A percentile compares a stretch with the other conserved stretches of the same genome.
These are phyloP conservation scores for Tricholoma flavovirens DNA, from an alignment of 768 basidiomycete species.

Conservation along the genomic window DNA sequence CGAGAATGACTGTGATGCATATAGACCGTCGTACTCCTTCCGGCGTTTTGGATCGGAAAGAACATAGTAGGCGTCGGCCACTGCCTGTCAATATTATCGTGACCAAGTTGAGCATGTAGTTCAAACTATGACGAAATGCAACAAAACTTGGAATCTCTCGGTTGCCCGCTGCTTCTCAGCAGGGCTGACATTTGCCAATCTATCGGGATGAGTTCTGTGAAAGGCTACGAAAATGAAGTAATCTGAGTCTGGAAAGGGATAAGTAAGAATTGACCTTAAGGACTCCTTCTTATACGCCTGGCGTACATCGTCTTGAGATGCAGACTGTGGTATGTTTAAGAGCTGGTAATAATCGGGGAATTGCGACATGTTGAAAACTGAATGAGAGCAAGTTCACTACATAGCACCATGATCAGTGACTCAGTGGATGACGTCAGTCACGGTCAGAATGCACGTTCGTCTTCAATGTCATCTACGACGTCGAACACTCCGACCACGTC, in stretches of 20 bases:
- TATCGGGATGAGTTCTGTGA: conserved; percentile 82
- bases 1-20: conserved; percentile 43
- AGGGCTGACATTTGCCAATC: conserved; percentile 63
- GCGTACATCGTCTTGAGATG: conserved; percentile 64
- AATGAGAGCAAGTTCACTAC: too few species aligned
- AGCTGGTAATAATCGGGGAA: conserved; percentile 81
- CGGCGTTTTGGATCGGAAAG: conserved; percentile 74
- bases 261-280: conserved; percentile 41
- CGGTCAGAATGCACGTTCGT: too few species aligned
- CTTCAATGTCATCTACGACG: background rate
- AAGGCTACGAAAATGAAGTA: conserved; percentile 14
- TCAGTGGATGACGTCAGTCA: background rate
- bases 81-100: conserved; percentile 43
- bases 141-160: conserved; percentile 71
- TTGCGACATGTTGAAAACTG: conserved; percentile 67
- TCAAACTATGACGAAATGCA: background rate
- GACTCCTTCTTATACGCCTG: conserved; percentile 81
- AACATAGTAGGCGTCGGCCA: conserved; percentile 94
- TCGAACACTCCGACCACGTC: too few species aligned
- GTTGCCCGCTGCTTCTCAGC: conserved; percentile 73
- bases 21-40: conserved; percentile 66
- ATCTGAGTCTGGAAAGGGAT: background rate
- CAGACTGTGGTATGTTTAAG: conserved; percentile 47
- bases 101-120: conserved; percentile 3
- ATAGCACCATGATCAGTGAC: too few species aligned